Evolutionary conservation across 2,329 filamentous ascomycete species (phyloP), one percentile per base, ranked within the genome.

Genomic region (Atkinsonella hypoxylon): DNA sequence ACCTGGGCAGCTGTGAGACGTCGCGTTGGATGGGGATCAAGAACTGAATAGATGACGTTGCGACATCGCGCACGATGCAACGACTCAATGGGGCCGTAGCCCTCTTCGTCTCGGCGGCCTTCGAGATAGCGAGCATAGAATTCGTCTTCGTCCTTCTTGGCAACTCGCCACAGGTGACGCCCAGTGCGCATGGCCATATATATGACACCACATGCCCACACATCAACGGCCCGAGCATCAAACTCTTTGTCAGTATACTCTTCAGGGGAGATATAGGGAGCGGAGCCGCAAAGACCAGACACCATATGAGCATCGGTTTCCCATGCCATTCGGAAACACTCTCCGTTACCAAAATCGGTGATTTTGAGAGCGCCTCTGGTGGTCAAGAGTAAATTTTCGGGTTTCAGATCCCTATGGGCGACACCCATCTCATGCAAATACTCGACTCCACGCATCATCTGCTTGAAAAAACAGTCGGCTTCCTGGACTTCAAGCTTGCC

Each of bases 371-470:
- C 87, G 52, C 93, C 93, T 57, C 90, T 88, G 0, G 87, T 93
- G 4, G 93, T 98, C 51, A 98, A 76, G 1, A 98, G 81, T 12
- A 98, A 77, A 59, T 98, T 98, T 67, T 98, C 93, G 0, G 93
- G 93, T 68, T 98, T 98, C 44, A 98, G 72, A 62, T 98, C 93
- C 55, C 93, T 87, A 66, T 98, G 93, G 12, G 93, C 91, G 26
- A 98, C 93, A 51, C 93, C 93, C 93, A 97, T 98, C 65, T 97
- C 91, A 69, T 98, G 93, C 74, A 98, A 89, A 67, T 98, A 98
- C 69, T 97, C 91, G 48, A 98, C 93, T 55, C 93, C 93, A 51
- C 93, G 87, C 91, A 98, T 97, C 69, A 97, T 83, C 69, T 98
- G 93, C 71, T 97, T 95, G 76, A 98, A 98, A 67, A 93, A 94